Percentiles rank a stretch among this genome's conserved stretches.
These are phyloP conservation scores for Aspergillus biplanus DNA, from an alignment of 495 filamentous ascomycete genomes.

Conservation along the genomic window DNA sequence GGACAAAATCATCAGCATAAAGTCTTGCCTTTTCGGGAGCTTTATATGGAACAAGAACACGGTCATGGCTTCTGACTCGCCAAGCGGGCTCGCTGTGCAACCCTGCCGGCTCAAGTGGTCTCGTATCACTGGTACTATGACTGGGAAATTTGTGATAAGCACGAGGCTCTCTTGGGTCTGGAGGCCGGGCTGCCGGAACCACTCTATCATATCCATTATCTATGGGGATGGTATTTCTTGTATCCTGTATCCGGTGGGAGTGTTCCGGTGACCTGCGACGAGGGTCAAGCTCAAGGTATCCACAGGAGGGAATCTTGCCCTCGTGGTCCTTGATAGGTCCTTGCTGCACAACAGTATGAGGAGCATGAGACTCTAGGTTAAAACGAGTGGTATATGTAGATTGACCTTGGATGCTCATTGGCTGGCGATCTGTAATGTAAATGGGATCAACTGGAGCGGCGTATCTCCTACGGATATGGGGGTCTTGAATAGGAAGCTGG, in stretches of 20 bases:
- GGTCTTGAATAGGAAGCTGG: conserved; percentile 26
- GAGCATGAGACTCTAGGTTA: conserved; percentile 23
- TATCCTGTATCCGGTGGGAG: conserved; percentile 12
- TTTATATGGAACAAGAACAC: conserved; percentile 22
- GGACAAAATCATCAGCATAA: conserved; percentile 47
- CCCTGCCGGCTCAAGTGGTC: conserved; percentile 18
- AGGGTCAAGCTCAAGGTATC: conserved; percentile 13
- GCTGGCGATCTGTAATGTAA: conserved; percentile 22
- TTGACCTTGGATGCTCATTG: conserved; percentile 21
- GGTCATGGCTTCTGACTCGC: conserved; percentile 23
- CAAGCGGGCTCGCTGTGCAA: conserved; percentile 16
- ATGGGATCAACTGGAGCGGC: conserved; percentile 23
- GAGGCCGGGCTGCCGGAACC: conserved; percentile 3
- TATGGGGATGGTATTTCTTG: conserved; percentile 22
- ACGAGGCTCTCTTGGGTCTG: conserved; percentile 21
- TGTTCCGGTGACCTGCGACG: conserved; percentile 18
- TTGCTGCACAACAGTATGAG: conserved; percentile 25
- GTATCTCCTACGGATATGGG: conserved; percentile 32
- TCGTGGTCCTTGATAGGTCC: conserved; percentile 22
- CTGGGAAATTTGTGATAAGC: conserved; percentile 28
- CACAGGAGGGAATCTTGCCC: conserved; percentile 17
- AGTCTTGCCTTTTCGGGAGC: conserved; percentile 27
- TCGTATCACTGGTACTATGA: conserved; percentile 20
- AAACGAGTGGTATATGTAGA: conserved; percentile 17
- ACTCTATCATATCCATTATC: conserved; percentile 26